A percentile compares a stretch with the other conserved stretches of the same genome.
Evolutionary conservation across 1,284 basidiomycete genomes (phyloP).

Genomic region (Rhodotorula mucilaginosa): DNA sequence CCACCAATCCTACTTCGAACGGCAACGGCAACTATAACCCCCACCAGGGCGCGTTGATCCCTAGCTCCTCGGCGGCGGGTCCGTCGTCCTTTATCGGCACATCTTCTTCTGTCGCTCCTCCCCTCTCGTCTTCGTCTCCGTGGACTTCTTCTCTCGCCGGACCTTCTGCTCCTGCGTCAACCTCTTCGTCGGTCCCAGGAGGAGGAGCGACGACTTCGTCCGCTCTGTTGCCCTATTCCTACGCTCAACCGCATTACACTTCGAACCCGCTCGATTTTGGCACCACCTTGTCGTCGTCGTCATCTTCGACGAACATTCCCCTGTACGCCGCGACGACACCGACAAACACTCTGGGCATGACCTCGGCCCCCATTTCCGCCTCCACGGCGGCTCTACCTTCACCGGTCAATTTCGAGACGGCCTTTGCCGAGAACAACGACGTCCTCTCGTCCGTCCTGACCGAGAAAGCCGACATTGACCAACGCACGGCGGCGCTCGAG

Average conservation of each 20-base stretch:
- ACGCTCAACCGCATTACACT: not conserved
- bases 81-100: too few relatives aligned
- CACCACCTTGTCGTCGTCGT: not conserved
- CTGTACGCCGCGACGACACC: not conserved
- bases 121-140: not conserved
- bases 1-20: not conserved
- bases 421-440: slow-evolving; percentile 16
- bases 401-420: slow-evolving; percentile 3
- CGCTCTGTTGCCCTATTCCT: slow-evolving; percentile 9
- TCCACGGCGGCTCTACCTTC: not conserved
- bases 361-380: not conserved
- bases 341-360: not conserved
- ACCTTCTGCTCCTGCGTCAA: not conserved
- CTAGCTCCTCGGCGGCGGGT: too few relatives aligned
- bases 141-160: not conserved
- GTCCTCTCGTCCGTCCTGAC: slow-evolving; percentile 14
- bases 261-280: slow-evolving; percentile 5
- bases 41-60: too few relatives aligned
- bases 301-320: not conserved
- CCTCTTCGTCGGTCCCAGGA: not conserved
- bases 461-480: slow-evolving; percentile 35
- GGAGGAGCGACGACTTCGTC: not conserved
- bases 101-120: not conserved
- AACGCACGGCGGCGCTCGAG: slow-evolving; percentile 37
- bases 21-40: not conserved